Base-by-base conservation (phyloP, 805 yeast species). In the Hanseniaspora jakobsenii region DNA sequence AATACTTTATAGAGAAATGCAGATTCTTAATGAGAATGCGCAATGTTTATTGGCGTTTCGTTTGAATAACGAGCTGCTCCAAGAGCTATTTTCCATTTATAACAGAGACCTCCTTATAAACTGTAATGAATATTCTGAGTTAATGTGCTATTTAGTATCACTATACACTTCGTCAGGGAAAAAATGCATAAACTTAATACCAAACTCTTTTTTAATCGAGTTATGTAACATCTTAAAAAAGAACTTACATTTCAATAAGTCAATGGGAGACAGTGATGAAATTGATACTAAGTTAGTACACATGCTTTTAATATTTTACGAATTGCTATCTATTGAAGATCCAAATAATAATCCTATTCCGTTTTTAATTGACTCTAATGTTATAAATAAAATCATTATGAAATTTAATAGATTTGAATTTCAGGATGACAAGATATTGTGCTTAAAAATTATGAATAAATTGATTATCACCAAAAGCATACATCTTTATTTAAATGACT, bases 1-100 rank as follows among this genome's bases (percentile, higher is more conserved):
- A 26, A 42, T 42, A 14, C 35, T 42, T 29, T 35, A 29, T 42
- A 31, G 46, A 35, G 46, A 42, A 29, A 34, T 35, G 24, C 24
- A 29, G 18, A 16, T 42, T 13, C 14, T 42, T 12, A 28, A 31
- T 13, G 22, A 23, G 0, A 28, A 42, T 35, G 39, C 39, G 2
- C 37, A 31, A 10, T 27, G 18, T 17, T 18, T 42, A 6, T 22
- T 42, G 2, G 27, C 39, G 21, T 42, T 35, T 35, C 28, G 29
- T n/a, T 17, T 42, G 6, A 26, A 32, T 10, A 17, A 35, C 6
- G 30, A 14, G 2, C 19, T 42, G 12, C 29, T 42, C 23, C 46
- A 28, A 13, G 32, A 9, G 1, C 7, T 42, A 12, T 8, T 42
- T 17, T 18, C 28, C 4, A 22, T 42, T 9, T 35, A 21, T 4